Evolutionary conservation across 306 rosid genomes (phyloP).

Genomic region (Rosa lucieae): DNA sequence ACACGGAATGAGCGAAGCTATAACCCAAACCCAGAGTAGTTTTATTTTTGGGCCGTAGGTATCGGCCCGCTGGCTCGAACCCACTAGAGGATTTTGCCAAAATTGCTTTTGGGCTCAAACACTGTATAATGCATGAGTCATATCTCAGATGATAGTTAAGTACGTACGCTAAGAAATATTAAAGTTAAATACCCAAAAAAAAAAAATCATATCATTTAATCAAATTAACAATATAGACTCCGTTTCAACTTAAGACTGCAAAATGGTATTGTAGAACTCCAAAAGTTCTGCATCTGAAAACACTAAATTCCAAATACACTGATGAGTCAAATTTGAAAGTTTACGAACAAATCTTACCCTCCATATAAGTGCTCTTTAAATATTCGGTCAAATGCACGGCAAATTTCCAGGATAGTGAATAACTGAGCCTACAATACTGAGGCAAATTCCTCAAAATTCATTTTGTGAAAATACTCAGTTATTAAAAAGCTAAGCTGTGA

Average conservation of each 20-base stretch:
- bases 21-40: too few relatives aligned
- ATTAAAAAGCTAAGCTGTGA: too few relatives aligned
- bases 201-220: not conserved
- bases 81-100: too few relatives aligned
- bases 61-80: too few relatives aligned
- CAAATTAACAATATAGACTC: not conserved
- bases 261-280: conserved; percentile 17
- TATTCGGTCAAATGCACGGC: conserved; percentile 88
- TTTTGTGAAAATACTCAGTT: too few relatives aligned
- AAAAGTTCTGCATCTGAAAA: conserved; percentile 10
- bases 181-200: not conserved
- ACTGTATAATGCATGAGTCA: not conserved
- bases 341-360: conserved; percentile 18
- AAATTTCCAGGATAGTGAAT: conserved; percentile 85
- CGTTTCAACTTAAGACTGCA: not conserved
- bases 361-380: conserved; percentile 98
- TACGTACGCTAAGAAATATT: not conserved
- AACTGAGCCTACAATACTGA: conserved; percentile 66
- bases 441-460: too few relatives aligned
- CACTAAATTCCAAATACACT: not conserved
- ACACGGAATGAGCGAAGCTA: too few relatives aligned
- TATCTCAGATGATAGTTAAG: not conserved
- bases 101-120: too few relatives aligned
- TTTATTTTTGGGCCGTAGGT: too few relatives aligned
- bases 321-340: not conserved